These are phyloP conservation scores for Globisporangium viniferum DNA, from an alignment of 352 stramenopile genomes.

Conservation along the genomic window DNA sequence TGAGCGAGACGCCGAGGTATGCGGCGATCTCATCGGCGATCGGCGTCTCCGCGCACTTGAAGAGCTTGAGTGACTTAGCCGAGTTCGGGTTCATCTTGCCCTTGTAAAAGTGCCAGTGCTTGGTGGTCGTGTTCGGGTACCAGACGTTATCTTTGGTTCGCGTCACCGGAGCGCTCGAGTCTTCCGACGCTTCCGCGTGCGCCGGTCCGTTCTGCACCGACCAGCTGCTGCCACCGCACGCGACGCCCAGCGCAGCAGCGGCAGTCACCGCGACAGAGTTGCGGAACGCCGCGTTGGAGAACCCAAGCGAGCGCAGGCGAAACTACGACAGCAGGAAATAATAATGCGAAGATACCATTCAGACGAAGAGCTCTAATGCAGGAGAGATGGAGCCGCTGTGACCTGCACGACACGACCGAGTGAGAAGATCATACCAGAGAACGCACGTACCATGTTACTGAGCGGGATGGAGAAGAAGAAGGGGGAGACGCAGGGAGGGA, in stretches of 20 bases:
- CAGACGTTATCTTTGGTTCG: conserved; percentile 36
- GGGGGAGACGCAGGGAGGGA: too few species aligned
- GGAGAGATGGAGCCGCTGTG: neutral
- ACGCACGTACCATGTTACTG: neutral
- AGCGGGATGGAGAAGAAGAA: neutral
- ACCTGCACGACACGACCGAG: neutral
- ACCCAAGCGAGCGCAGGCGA: conserved; percentile 9
- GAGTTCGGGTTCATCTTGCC: conserved; percentile 82
- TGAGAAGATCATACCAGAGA: neutral
- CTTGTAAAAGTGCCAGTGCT: conserved; percentile 88
- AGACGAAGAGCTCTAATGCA: neutral
- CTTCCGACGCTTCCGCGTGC: conserved; percentile 11
- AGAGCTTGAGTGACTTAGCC: conserved; percentile 86
- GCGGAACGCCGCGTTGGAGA: conserved; percentile 12
- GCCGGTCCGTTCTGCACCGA: conserved; percentile 12
- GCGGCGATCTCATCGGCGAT: conserved; percentile 82
- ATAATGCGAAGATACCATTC: neutral
- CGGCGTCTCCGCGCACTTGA: conserved; percentile 84
- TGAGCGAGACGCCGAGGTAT: conserved; percentile 78
- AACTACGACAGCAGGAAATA: neutral
- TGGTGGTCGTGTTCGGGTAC: conserved; percentile 82
- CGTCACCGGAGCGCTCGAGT: conserved; percentile 15
- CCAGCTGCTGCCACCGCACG: conserved; percentile 27
- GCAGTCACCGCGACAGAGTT: conserved; percentile 29
- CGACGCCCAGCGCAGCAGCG: conserved; percentile 31